Evolutionary conservation across 2,329 filamentous ascomycete species (phyloP), one percentile per base, ranked within the genome.

Genomic region (Colletotrichum sp.): DNA sequence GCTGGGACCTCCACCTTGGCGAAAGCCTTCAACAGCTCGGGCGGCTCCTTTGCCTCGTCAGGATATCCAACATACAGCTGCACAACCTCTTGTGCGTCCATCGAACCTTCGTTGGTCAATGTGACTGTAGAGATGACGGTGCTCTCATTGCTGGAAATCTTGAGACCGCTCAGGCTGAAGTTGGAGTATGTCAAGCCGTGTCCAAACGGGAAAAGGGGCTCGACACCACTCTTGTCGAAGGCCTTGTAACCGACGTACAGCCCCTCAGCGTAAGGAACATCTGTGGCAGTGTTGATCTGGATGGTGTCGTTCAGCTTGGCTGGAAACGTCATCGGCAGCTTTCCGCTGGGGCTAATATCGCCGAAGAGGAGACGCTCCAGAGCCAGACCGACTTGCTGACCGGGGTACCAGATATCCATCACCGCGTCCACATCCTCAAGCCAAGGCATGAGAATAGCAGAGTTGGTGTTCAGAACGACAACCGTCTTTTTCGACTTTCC

Each of bases 321-420:
- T 18, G 71, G 70, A 21, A 73, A 76, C 7, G 70, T 73, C 34
- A 73, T 32, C 5, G 74, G 74, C 18, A 73, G 30, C n/a, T 74
- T 76, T n/a, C 74, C 74, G 6, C 74, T 73, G 10, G 75, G 71
- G 43, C 72, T 76, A 3, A 74, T 24, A 9, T 64, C 67, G 4
- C 75, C 75, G 64, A 68, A 76, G 10, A 76, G 61, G 8, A 74
- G 62, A 21, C 69, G 61, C 12, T 66, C 71, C 3, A 76, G 55
- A 10, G 71, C 71, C 16, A 71, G 65, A 4, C 71, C 71, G 5
- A 65, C 75, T 28, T 76, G 71, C 8, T 76, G 68, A 6, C 75
- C 75, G 8, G 71, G 66, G 18, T 74, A 74, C 75, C 75, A 74
- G 6, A 68, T 64, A 3, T 74, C 66, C 66, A 76, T n/a, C 6